A percentile compares a stretch with the other conserved stretches of the same genome.
These are phyloP conservation scores for Boletus edulis DNA, from an alignment of 768 basidiomycete species.

Conservation along the genomic window DNA sequence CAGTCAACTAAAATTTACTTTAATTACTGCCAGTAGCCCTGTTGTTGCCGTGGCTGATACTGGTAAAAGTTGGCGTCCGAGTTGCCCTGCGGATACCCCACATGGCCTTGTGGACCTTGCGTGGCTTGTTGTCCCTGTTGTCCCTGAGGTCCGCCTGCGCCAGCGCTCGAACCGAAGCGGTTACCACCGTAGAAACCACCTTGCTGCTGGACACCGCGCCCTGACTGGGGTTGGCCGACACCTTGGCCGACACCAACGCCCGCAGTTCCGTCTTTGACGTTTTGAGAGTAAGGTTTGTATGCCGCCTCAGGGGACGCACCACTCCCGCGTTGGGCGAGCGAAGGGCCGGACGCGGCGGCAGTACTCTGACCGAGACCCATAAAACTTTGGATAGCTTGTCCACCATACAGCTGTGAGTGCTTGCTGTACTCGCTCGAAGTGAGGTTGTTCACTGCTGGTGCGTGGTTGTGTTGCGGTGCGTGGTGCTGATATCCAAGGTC, in stretches of 20 bases:
- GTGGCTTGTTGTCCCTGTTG: slow-evolving; percentile 42
- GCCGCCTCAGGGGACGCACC: slow-evolving; percentile 67
- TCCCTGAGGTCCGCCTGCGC: slow-evolving; percentile 45
- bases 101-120: slow-evolving; percentile 39
- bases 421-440: slow-evolving; percentile 44
- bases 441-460: slow-evolving; percentile 39
- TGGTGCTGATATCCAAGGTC: slow-evolving; percentile 56
- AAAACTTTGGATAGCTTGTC: slow-evolving; percentile 66
- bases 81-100: slow-evolving; percentile 50
- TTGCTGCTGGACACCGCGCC: slow-evolving; percentile 46
- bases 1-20: slow-evolving; percentile 10
- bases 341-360: slow-evolving; percentile 44
- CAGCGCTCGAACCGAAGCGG: slow-evolving; percentile 43
- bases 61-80: slow-evolving; percentile 70
- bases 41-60: slow-evolving; percentile 65
- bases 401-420: slow-evolving; percentile 44
- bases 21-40: slow-evolving; percentile 52
- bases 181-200: slow-evolving; percentile 45
- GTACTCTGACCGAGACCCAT: slow-evolving; percentile 57
- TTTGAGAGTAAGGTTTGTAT: slow-evolving; percentile 69
- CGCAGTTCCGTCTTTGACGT: slow-evolving; percentile 55
- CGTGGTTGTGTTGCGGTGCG: slow-evolving; percentile 56
- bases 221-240: slow-evolving; percentile 36
- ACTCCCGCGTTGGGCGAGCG: slow-evolving; percentile 40
- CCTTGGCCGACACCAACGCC: slow-evolving; percentile 41